A percentile compares a stretch with the other conserved stretches of the same genome.
Evolutionary conservation across 2,329 filamentous ascomycete genomes (phyloP).

Genomic region (Ophiostoma sp.): DNA sequence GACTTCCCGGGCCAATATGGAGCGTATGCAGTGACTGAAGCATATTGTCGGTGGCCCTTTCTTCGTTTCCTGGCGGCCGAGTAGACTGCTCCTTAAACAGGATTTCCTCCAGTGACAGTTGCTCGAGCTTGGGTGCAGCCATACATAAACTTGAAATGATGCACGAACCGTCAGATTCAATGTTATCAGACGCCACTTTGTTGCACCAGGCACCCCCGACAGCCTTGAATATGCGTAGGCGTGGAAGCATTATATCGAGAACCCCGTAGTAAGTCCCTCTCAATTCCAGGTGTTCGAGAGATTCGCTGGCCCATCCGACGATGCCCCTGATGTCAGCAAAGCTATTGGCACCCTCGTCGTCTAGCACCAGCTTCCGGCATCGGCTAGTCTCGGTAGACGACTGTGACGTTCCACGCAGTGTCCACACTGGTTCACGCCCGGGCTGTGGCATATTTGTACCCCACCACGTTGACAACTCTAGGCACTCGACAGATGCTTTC

Average conservation of each 20-base stretch:
- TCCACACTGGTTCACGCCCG: neutral
- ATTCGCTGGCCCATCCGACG: neutral
- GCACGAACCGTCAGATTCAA: neutral
- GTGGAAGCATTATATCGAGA: neutral
- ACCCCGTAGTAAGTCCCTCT: neutral
- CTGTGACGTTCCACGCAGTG: neutral
- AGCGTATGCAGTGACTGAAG: constrained; percentile 21
- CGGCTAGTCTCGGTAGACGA: neutral
- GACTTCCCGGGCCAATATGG: constrained; percentile 18
- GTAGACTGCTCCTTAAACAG: neutral
- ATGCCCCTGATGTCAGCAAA: neutral
- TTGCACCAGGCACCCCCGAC: neutral
- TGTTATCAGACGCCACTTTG: no score
- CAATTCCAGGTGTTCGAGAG: constrained; percentile 8
- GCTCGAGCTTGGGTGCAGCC: constrained; percentile 21
- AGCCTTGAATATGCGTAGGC: constrained; percentile 4
- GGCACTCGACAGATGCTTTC: neutral
- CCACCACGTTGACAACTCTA: constrained; percentile 19
- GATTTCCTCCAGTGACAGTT: constrained; percentile 22
- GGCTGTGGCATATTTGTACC: neutral
- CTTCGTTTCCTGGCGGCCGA: neutral
- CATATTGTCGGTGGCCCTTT: neutral
- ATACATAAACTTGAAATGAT: constrained; percentile 12
- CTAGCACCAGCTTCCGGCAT: constrained; percentile 10
- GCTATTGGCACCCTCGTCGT: neutral